Conservation (phyloP, 1,284 basidiomycete species). For the Sporisorium reilianum region DNA sequence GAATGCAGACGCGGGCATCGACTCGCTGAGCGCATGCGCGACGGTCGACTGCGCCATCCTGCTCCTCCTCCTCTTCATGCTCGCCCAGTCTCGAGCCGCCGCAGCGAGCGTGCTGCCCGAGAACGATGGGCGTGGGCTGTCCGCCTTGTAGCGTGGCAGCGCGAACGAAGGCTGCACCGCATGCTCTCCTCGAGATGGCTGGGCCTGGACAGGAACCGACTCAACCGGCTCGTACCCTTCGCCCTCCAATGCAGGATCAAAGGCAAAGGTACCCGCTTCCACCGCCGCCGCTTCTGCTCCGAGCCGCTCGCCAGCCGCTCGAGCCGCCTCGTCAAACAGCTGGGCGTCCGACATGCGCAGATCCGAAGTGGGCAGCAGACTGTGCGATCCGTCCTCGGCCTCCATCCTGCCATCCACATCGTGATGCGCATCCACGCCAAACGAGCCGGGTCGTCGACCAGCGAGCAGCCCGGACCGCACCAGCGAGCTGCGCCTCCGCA, state of each 20-base stretch:
- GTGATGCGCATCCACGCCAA: slow-evolving; percentile 18
- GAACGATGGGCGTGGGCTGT: slow-evolving; percentile 38
- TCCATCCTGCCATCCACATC: too few relatives aligned
- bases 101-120: slow-evolving; percentile 47
- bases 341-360: slow-evolving; percentile 11
- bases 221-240: slow-evolving; percentile 19
- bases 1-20: neutral
- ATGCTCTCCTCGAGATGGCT: neutral
- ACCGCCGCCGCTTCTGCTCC: neutral
- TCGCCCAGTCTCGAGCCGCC: slow-evolving; percentile 48
- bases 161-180: neutral
- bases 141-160: slow-evolving; percentile 3
- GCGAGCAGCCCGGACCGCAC: slow-evolving; percentile 10
- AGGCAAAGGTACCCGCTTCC: slow-evolving; percentile 12
- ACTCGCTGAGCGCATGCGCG: slow-evolving; percentile 7
- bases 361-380: neutral
- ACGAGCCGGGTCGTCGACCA: slow-evolving; percentile 17
- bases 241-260: slow-evolving; percentile 33
- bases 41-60: slow-evolving; percentile 6
- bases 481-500: slow-evolving; percentile 34
- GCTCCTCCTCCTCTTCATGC: slow-evolving; percentile 32
- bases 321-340: slow-evolving; percentile 30
- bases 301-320: slow-evolving; percentile 22
- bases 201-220: neutral
- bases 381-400: neutral